These are phyloP conservation scores for Trichothecium sympodiale DNA, from an alignment of 2,329 filamentous ascomycete genomes.

Conservation along the genomic window DNA sequence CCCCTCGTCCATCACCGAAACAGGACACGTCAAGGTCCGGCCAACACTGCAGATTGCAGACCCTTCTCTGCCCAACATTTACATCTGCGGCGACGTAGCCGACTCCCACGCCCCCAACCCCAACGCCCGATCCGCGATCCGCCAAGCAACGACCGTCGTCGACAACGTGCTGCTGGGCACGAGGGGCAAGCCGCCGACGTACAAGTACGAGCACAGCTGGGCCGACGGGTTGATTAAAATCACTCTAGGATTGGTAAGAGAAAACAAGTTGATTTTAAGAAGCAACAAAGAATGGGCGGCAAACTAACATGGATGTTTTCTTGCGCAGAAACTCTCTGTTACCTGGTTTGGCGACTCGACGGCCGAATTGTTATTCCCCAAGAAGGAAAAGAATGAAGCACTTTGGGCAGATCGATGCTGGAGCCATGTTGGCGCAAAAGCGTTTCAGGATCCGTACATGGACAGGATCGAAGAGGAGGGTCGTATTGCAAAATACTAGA, in stretches of 20 bases:
- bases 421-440: slow-evolving; percentile 30
- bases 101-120: slow-evolving; percentile 33
- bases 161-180: slow-evolving; percentile 42
- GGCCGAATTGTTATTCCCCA: slow-evolving; percentile 28
- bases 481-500: no score
- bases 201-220: slow-evolving; percentile 30
- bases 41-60: slow-evolving; percentile 46
- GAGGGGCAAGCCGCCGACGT: slow-evolving; percentile 23
- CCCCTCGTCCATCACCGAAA: slow-evolving; percentile 29
- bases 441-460: slow-evolving; percentile 27
- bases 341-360: slow-evolving; percentile 30
- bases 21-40: slow-evolving; percentile 41
- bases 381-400: slow-evolving; percentile 29
- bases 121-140: slow-evolving; percentile 42
- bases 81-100: slow-evolving; percentile 54
- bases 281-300: no score
- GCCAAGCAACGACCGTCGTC: slow-evolving; percentile 40
- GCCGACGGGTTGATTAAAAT: slow-evolving; percentile 40
- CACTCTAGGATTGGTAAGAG: slow-evolving; percentile 41
- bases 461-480: no score
- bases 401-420: slow-evolving; percentile 32
- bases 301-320: background rate
- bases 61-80: slow-evolving; percentile 37
- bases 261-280: no score
- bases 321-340: slow-evolving; percentile 30